These are phyloP conservation scores for Chaetomium strumarium DNA, from an alignment of 2,329 filamentous ascomycete species.

Conservation along the genomic window DNA sequence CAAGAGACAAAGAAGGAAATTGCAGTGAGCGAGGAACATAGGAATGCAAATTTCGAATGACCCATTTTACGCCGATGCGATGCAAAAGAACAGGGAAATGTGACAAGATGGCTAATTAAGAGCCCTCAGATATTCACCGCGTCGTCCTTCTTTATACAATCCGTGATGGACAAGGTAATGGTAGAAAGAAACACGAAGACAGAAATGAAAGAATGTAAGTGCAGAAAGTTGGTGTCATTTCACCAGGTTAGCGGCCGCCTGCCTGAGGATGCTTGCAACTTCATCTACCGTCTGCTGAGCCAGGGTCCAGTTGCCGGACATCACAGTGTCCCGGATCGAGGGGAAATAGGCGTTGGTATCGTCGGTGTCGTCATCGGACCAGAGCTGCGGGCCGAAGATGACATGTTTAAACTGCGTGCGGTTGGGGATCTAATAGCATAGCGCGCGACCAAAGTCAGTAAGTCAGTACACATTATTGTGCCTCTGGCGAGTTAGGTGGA, in stretches of 20 bases:
- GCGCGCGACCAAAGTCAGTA: background rate
- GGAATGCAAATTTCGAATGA: background rate
- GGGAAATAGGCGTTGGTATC: constrained; percentile 69
- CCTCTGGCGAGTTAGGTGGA: background rate
- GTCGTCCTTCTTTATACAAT: background rate
- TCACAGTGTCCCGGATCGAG: constrained; percentile 74
- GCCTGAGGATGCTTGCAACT: constrained; percentile 60
- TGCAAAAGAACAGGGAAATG: background rate
- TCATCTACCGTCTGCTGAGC: constrained; percentile 65
- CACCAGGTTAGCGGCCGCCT: constrained; percentile 43
- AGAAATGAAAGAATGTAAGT: background rate
- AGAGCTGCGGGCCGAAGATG: constrained; percentile 76
- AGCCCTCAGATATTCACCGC: background rate
- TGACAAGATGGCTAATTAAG: background rate
- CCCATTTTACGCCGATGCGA: constrained; percentile 7
- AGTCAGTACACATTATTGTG: background rate
- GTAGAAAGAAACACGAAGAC: background rate
- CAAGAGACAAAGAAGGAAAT: background rate
- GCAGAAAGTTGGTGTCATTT: background rate
- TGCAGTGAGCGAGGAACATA: background rate
- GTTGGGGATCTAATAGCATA: constrained; percentile 60
- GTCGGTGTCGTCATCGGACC: constrained; percentile 46
- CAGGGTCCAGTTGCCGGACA: constrained; percentile 61
- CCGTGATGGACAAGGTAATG: background rate
- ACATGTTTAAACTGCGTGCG: constrained; percentile 92